These are phyloP conservation scores for Phalaenopsis equestris DNA, from an alignment of 106 monocot genomes.

Conservation along the genomic window DNA sequence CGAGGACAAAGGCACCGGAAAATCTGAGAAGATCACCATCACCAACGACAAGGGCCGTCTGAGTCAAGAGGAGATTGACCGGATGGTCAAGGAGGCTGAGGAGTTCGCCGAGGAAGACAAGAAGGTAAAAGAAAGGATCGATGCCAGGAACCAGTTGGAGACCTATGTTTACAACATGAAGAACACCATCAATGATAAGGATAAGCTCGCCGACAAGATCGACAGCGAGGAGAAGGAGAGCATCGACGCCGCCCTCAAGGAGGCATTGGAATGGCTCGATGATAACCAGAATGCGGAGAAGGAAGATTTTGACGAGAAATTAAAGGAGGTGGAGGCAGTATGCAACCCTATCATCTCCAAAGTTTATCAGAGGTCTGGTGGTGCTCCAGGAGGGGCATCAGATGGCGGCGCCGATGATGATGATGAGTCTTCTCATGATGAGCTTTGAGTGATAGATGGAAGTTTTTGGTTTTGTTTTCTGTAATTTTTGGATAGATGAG, in stretches of 20 bases:
- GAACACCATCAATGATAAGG: conserved; percentile 27
- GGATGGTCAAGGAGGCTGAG: conserved; percentile 19
- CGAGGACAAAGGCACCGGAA: conserved; percentile 48
- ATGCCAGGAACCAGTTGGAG: conserved; percentile 27
- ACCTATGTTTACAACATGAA: conserved; percentile 31
- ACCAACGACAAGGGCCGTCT: conserved; percentile 46
- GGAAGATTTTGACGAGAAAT: conserved; percentile 24
- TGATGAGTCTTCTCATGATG: conserved; percentile 22
- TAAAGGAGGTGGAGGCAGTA: conserved; percentile 22
- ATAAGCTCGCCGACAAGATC: conserved; percentile 26
- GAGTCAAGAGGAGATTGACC: conserved; percentile 16
- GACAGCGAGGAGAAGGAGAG: conserved; percentile 29
- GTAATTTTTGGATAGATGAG: not conserved
- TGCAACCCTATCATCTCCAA: conserved; percentile 21
- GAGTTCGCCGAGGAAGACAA: conserved; percentile 27
- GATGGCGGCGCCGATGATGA: not conserved
- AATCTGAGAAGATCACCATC: conserved; percentile 58
- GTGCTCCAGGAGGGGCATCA: not conserved
- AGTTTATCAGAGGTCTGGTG: conserved; percentile 23
- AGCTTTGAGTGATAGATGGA: conserved; percentile 5
- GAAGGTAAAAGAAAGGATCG: conserved; percentile 27
- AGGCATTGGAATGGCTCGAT: conserved; percentile 22
- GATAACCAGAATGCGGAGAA: conserved; percentile 21
- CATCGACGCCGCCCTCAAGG: conserved; percentile 18
- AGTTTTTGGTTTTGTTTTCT: not conserved